Percentiles rank a stretch among this genome's conserved stretches.
Conservation (phyloP, 352 stramenopile species). For the Phytopythium cucurbitacearum region DNA sequence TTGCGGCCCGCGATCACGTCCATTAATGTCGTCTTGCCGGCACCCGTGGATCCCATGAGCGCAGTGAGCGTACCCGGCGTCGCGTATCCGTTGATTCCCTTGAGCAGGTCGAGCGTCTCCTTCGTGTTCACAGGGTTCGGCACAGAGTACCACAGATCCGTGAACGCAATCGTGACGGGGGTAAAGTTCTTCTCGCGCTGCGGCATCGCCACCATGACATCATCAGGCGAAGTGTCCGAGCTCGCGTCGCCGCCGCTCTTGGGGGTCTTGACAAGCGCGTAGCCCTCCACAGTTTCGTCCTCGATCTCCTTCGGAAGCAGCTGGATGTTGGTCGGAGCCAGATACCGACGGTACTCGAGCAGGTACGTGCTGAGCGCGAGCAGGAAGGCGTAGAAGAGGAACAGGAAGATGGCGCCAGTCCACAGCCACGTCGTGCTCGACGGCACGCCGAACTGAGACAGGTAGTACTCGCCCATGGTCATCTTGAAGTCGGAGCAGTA, state of each 20-base stretch:
- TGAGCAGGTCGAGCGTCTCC: conserved; percentile 60
- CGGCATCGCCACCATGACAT: conserved; percentile 10
- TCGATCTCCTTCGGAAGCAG: conserved; percentile 11
- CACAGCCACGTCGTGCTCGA: conserved; percentile 34
- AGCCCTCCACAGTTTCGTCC: conserved; percentile 9
- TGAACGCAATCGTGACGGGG: conserved; percentile 30
- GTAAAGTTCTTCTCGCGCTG: conserved; percentile 30
- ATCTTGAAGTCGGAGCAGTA: conserved; percentile 23
- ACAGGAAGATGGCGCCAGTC: conserved; percentile 17
- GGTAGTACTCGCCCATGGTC: conserved; percentile 28
- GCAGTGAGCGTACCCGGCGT: conserved; percentile 72
- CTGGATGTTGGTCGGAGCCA: conserved; percentile 12
- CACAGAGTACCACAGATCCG: conserved; percentile 43
- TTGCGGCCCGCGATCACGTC: conserved; percentile 90
- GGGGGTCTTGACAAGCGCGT: conserved; percentile 7
- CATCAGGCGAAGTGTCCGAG: background rate
- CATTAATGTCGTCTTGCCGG: conserved; percentile 31
- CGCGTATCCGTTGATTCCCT: conserved; percentile 35
- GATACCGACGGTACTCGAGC: conserved; percentile 22
- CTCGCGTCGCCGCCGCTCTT: conserved; percentile 1
- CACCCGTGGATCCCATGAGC: conserved; percentile 67
- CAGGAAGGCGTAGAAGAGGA: conserved; percentile 21
- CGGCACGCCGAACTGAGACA: conserved; percentile 31
- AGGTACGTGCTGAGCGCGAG: conserved; percentile 22
- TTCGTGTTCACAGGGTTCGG: conserved; percentile 33